Evolutionary conservation across 495 filamentous ascomycete genomes (phyloP).

Genomic region (Articulospora tetracladia): DNA sequence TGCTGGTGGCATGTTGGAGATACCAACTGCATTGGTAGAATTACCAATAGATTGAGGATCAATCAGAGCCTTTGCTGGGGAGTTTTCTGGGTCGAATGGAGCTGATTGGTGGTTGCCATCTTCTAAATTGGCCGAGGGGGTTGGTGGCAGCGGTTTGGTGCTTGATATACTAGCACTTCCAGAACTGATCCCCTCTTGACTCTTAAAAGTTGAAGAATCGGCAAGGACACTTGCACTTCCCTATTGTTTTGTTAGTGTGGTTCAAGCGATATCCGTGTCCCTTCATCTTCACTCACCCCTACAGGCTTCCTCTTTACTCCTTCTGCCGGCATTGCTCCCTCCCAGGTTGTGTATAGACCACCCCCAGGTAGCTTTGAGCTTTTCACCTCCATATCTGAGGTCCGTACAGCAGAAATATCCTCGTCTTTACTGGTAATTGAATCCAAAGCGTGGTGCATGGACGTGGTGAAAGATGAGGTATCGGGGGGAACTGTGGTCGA

Average conservation of each 20-base stretch:
- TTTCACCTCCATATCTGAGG: neutral
- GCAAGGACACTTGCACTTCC: no score
- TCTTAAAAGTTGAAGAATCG: neutral
- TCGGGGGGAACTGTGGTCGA: neutral
- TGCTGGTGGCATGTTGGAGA: neutral
- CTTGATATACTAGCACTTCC: neutral
- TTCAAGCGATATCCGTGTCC: no score
- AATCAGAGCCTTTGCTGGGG: neutral
- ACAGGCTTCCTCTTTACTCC: neutral
- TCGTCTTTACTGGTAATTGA: neutral
- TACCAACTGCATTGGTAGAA: neutral
- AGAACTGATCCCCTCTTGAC: neutral
- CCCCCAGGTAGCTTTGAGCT: neutral
- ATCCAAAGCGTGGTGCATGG: neutral
- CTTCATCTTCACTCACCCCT: neutral
- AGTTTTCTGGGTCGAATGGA: neutral
- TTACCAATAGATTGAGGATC: neutral
- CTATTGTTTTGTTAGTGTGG: no score
- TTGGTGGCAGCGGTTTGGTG: neutral
- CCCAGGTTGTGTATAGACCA: neutral
- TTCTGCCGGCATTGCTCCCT: neutral
- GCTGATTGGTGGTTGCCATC: neutral
- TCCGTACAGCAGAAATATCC: neutral
- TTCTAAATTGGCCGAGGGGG: neutral
- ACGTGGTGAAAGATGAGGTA: neutral